phyloP scores from a whole-genome alignment of 2,329 filamentous ascomycete genomes.

The Zasmidium cellare region DNA sequence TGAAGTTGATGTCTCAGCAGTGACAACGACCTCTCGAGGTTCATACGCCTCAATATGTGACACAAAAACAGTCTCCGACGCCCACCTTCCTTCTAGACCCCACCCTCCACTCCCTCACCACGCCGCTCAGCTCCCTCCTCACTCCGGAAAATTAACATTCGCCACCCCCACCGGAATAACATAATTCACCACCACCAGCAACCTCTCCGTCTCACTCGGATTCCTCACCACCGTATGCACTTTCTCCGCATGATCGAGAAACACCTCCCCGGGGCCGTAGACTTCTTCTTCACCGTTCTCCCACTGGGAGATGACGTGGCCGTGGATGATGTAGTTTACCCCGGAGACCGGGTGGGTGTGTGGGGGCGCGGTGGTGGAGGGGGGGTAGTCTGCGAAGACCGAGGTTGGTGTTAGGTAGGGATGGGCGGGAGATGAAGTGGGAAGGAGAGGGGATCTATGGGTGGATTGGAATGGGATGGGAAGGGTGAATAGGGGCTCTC shows the following conservation, averaged over 20 bases:
- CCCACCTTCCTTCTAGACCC: too few relatives aligned
- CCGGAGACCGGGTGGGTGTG: conserved; percentile 7
- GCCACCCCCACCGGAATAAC: conserved; percentile 3
- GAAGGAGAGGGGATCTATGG: too few relatives aligned
- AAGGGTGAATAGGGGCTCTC: too few relatives aligned
- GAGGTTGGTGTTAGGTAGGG: not conserved
- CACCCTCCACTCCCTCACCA: too few relatives aligned
- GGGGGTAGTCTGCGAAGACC: conserved; percentile 2
- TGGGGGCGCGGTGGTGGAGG: not conserved
- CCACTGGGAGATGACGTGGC: conserved; percentile 2
- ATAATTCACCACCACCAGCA: conserved; percentile 1
- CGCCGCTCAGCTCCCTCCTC: too few relatives aligned
- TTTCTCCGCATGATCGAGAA: conserved; percentile 1
- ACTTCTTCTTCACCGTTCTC: not conserved
- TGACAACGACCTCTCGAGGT: too few relatives aligned
- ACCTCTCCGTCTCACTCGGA: not conserved
- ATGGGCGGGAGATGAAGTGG: not conserved
- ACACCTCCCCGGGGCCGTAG: not conserved
- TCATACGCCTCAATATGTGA: too few relatives aligned
- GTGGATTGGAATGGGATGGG: too few relatives aligned
- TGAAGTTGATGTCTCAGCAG: too few relatives aligned
- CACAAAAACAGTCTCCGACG: too few relatives aligned
- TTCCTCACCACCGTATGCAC: not conserved
- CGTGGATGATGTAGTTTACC: not conserved
- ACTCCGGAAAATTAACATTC: not conserved